These are phyloP conservation scores for Rhinocladiella similis DNA, from an alignment of 2,329 filamentous ascomycete species.

Conservation along the genomic window DNA sequence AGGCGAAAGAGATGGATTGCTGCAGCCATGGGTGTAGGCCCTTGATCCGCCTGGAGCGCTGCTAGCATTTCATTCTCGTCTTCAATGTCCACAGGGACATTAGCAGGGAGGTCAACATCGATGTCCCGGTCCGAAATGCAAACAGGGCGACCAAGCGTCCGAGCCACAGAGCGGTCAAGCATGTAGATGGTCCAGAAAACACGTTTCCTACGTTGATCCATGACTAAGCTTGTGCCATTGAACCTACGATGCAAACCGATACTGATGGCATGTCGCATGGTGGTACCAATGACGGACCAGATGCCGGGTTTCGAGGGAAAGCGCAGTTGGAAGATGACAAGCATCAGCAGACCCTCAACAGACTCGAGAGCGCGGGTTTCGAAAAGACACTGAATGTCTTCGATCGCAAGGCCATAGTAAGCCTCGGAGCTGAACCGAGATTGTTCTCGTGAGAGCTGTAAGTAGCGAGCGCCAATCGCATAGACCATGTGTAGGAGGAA, in stretches of 20 bases:
- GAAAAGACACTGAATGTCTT: too few relatives aligned
- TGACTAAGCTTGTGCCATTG: neutral
- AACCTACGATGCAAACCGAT: neutral
- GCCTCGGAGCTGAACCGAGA: neutral
- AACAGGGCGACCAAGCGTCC: neutral
- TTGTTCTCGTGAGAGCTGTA: constrained; percentile 1
- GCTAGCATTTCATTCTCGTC: neutral
- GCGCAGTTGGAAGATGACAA: neutral
- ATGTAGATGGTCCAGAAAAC: constrained; percentile 3
- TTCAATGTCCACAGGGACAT: neutral
- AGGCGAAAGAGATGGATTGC: constrained; percentile 1
- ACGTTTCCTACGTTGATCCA: constrained; percentile 1
- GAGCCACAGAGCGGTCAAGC: neutral
- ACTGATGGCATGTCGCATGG: constrained; percentile 1
- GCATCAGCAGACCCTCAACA: neutral
- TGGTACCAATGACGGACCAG: neutral
- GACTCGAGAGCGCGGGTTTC: too few relatives aligned
- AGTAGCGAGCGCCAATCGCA: constrained; percentile 2
- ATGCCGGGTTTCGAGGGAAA: neutral
- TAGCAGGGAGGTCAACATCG: neutral
- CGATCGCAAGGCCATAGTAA: neutral
- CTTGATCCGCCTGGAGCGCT: neutral
- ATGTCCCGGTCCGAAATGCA: neutral
- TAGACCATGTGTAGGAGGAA: constrained; percentile 1
- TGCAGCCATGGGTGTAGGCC: neutral